phyloP scores from a whole-genome alignment of 208 protist genomes.

The Trypanosoma rangeli region DNA sequence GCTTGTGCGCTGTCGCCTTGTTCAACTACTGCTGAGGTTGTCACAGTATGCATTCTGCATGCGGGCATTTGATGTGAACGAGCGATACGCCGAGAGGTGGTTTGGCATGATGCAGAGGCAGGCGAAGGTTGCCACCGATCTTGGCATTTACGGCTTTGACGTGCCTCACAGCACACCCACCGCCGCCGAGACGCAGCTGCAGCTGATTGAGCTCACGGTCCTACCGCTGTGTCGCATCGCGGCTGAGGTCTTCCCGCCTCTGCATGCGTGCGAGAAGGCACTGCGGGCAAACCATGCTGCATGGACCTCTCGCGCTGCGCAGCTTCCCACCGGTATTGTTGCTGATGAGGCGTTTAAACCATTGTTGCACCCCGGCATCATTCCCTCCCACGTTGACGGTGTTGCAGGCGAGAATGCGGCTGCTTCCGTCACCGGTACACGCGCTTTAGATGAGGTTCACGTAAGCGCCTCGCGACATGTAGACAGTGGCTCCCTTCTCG shows the following conservation, averaged over 20 bases:
- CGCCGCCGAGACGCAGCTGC: conserved; percentile 10
- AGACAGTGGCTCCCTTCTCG: conserved; percentile 4
- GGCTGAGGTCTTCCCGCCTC: conserved; percentile 2
- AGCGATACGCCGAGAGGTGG: conserved; percentile 2
- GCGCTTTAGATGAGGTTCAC: neutral
- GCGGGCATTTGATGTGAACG: conserved; percentile 9
- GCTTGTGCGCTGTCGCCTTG: conserved; percentile 5
- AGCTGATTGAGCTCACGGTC: conserved; percentile 11
- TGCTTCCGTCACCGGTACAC: neutral
- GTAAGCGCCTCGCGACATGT: neutral
- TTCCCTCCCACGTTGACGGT: too few relatives aligned
- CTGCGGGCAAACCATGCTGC: neutral
- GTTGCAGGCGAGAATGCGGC: too few relatives aligned
- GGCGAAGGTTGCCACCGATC: neutral
- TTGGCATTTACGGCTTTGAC: conserved; percentile 6
- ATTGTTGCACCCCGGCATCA: too few relatives aligned
- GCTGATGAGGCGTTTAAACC: too few relatives aligned
- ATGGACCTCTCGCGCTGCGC: neutral
- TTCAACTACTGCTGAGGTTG: conserved; percentile 11
- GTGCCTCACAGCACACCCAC: neutral
- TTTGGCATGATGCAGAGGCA: neutral
- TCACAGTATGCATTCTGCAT: conserved; percentile 20
- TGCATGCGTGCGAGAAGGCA: conserved; percentile 1
- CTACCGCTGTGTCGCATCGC: conserved; percentile 7
- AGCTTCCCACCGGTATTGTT: neutral